Conservation (phyloP, 441 rosid species). For the Corymbia citriodora region DNA sequence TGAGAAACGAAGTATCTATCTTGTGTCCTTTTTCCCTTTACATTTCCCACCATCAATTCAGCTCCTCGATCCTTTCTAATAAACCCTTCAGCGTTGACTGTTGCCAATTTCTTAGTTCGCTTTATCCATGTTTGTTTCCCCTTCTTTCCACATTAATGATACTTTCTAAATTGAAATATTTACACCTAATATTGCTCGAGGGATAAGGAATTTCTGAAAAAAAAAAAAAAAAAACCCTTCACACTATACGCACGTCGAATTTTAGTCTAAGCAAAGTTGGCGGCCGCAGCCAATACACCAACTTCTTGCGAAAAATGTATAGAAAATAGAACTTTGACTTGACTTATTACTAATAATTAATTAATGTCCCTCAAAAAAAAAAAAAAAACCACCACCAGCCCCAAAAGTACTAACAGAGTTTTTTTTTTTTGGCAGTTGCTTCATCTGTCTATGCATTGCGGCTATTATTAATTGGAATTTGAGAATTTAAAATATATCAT, state of each 20-base stretch:
- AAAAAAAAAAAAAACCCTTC: neutral
- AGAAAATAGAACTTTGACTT: neutral
- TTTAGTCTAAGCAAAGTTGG: neutral
- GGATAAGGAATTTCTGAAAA: neutral
- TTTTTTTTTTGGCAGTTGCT: neutral
- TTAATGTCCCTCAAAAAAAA: neutral
- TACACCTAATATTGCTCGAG: neutral
- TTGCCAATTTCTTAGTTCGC: neutral
- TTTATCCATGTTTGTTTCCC: neutral
- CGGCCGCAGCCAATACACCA: neutral
- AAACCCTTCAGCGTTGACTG: neutral
- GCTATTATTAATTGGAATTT: neutral
- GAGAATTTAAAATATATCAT: neutral
- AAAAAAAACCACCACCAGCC: neutral
- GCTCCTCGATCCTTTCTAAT: neutral
- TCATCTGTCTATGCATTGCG: neutral
- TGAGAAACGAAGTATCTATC: neutral
- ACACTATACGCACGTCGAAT: neutral
- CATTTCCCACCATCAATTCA: neutral
- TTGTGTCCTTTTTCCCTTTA: neutral
- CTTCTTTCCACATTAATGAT: neutral
- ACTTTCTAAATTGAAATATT: neutral
- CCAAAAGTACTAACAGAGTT: neutral
- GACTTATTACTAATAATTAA: neutral
- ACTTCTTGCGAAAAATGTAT: neutral